Base-by-base conservation (phyloP, 1,284 basidiomycete species). In the Pseudozyma tsukubaensis region DNA sequence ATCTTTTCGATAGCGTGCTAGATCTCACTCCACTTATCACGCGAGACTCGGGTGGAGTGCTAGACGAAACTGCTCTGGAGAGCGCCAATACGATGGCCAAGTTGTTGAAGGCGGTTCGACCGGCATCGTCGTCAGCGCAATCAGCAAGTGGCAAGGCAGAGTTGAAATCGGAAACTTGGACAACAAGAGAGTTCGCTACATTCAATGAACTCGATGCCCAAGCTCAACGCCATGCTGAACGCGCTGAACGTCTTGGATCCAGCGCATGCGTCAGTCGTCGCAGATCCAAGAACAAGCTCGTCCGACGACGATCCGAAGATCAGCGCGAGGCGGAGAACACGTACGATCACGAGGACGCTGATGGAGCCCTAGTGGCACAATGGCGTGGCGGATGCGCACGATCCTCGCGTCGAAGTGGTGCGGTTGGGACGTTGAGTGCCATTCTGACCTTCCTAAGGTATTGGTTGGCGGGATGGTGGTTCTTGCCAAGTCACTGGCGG, bases 171-270 rank as follows among this genome's bases (percentile, higher is more conserved):
- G 62, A 72, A 32, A 61, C 54, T 19, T 81, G 77, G 77, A 76
- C 76, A 1, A 76, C 79, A 10, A 60, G 72, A 21, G 79, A 81
- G n/a, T 77, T 79, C 48, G 69, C 75, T 0, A 63, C 68, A 3
- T 78, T 71, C 62, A 77, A 77, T 63, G 74, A 75, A 60, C 63
- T 74, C n/a, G 74, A 77, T 36, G 66, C 63, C 7, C 74, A 77
- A 39, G 74, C 74, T 0, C 59, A 67, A 53, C 48, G 67, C 4
- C 59, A 72, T 49, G 65, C 71, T 4, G 66, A 73, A 32, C 63
- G 72, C 3, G 54, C 59, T 3, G 59, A 59, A 21, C 62, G 63
- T 0, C n/a, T 63, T 2, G 66, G 63, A 16, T 43, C 60, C 3
- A 49, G 29, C 7, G 57, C 57, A 2, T 72, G 69, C 45, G 18